These are phyloP conservation scores for Drechslerella coelobrocha DNA, from an alignment of 2,329 filamentous ascomycete genomes.

Conservation along the genomic window DNA sequence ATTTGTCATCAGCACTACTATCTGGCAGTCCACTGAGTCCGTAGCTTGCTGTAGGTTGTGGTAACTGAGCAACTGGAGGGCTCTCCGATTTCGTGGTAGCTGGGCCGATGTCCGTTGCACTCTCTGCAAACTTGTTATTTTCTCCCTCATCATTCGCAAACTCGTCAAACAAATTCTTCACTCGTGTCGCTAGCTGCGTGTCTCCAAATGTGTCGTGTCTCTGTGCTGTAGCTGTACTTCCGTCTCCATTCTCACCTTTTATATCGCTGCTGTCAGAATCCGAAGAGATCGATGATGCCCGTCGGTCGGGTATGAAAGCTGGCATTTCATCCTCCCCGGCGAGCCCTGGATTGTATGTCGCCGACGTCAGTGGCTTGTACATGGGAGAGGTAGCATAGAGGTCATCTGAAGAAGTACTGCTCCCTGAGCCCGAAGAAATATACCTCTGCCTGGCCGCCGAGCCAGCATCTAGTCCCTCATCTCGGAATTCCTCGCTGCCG, in stretches of 20 bases:
- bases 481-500: background rate
- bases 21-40: constrained; percentile 2
- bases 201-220: constrained; percentile 30
- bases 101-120: constrained; percentile 3
- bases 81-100: background rate
- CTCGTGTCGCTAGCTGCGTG: constrained; percentile 4
- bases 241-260: background rate
- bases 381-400: constrained; percentile 31
- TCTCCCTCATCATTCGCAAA: constrained; percentile 24
- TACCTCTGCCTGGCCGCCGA: constrained; percentile 20
- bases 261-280: constrained; percentile 16
- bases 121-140: constrained; percentile 12
- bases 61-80: background rate
- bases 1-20: background rate
- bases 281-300: constrained; percentile 13
- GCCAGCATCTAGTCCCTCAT: constrained; percentile 1
- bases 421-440: constrained; percentile 17
- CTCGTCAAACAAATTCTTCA: constrained; percentile 25
- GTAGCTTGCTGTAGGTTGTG: background rate
- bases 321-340: constrained; percentile 37
- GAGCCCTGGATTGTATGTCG: constrained; percentile 32
- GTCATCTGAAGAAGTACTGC: constrained; percentile 29
- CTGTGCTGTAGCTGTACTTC: background rate
- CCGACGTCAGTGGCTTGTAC: constrained; percentile 42
- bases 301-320: constrained; percentile 16